These are phyloP conservation scores for Sclerotinia glacialis DNA, from an alignment of 2,329 filamentous ascomycete genomes.

Conservation along the genomic window DNA sequence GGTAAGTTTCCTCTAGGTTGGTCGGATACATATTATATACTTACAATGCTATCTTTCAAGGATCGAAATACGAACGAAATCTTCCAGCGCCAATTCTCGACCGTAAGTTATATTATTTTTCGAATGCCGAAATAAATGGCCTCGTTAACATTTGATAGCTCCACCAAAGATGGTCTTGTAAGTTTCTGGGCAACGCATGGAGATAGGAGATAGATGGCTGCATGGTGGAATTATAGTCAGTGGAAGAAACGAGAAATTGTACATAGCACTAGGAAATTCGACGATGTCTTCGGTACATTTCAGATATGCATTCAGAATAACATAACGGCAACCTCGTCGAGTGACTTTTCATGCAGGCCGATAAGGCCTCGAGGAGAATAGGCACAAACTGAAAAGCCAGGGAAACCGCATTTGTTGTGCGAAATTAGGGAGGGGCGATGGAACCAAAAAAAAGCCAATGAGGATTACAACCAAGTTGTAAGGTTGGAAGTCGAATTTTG, in stretches of 20 bases:
- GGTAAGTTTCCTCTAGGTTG: constrained; percentile 52
- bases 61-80: constrained; percentile 96
- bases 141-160: constrained; percentile 27
- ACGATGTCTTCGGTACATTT: background rate
- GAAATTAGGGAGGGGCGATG: background rate
- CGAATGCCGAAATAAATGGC: background rate
- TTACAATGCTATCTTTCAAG: constrained; percentile 46
- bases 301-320: background rate
- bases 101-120: constrained; percentile 57
- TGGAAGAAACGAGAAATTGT: constrained; percentile 7
- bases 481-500: background rate
- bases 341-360: background rate
- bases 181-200: background rate
- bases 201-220: background rate
- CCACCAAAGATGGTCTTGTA: constrained; percentile 32
- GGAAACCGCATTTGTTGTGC: no score
- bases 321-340: background rate
- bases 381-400: background rate
- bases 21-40: constrained; percentile 4
- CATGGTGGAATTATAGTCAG: background rate
- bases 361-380: background rate
- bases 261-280: constrained; percentile 4
- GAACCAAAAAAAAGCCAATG: background rate
- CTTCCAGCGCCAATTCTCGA: constrained; percentile 75
- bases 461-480: background rate